phyloP scores from a whole-genome alignment of 345 rosid genomes.

The Eucalyptus pumila region DNA sequence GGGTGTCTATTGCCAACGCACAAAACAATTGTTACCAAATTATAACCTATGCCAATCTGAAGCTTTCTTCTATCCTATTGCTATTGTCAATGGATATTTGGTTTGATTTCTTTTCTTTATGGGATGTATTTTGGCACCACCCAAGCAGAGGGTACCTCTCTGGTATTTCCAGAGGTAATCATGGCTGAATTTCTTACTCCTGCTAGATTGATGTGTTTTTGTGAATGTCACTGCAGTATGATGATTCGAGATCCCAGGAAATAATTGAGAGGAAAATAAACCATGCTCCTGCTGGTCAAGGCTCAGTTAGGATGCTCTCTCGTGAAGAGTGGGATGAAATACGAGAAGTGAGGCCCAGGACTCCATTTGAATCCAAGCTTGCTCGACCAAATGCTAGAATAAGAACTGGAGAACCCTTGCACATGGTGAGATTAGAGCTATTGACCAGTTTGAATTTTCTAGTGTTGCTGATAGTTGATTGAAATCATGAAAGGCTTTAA shows the following conservation, averaged over 20 bases:
- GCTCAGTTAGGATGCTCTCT: conserved; percentile 65
- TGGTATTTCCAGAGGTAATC: neutral
- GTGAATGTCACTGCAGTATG: conserved; percentile 27
- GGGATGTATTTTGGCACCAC: neutral
- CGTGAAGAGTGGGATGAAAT: conserved; percentile 87
- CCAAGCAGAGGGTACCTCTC: neutral
- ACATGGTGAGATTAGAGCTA: conserved; percentile 23
- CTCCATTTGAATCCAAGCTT: conserved; percentile 91
- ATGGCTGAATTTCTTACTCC: neutral
- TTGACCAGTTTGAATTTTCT: neutral
- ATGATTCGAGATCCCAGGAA: conserved; percentile 81
- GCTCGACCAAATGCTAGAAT: conserved; percentile 79
- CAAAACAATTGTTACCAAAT: neutral
- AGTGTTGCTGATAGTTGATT: neutral
- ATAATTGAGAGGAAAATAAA: conserved; percentile 73
- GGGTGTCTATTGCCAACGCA: neutral
- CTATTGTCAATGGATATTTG: neutral
- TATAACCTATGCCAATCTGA: neutral
- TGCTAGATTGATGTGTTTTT: neutral
- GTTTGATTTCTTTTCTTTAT: neutral
- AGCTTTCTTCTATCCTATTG: neutral
- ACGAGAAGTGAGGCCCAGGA: conserved; percentile 86
- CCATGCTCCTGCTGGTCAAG: conserved; percentile 78
- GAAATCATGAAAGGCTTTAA: neutral
- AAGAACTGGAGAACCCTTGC: conserved; percentile 70